Evolutionary conservation across 345 rosid species (phyloP).

Genomic region (Turnera subulata): DNA sequence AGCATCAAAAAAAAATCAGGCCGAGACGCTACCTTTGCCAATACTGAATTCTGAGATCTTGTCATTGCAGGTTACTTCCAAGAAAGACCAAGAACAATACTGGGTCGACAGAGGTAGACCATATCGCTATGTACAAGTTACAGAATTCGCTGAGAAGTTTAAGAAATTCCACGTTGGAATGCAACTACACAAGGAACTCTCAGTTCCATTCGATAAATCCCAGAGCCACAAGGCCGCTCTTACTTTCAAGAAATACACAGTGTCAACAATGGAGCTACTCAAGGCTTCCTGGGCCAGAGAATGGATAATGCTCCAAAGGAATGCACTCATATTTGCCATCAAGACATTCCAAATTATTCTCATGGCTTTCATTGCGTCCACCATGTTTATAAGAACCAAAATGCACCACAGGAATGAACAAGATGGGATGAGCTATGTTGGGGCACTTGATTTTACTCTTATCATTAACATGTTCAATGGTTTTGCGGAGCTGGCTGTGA

Average conservation of each 20-base stretch:
- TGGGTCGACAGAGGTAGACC: slow-evolving; percentile 61
- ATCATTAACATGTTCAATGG: slow-evolving; percentile 87
- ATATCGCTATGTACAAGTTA: slow-evolving; percentile 56
- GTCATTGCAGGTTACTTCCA: slow-evolving; percentile 67
- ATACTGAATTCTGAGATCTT: no score
- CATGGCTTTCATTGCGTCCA: slow-evolving; percentile 48
- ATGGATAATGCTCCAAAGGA: slow-evolving; percentile 62
- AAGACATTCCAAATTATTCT: slow-evolving; percentile 67
- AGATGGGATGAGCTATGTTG: slow-evolving; percentile 49
- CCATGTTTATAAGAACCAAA: slow-evolving; percentile 55
- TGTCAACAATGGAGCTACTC: slow-evolving; percentile 57
- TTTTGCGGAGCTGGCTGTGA: slow-evolving; percentile 66
- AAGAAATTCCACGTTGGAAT: slow-evolving; percentile 68
- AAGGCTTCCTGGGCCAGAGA: slow-evolving; percentile 78
- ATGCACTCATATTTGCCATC: slow-evolving; percentile 60
- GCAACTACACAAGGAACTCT: slow-evolving; percentile 46
- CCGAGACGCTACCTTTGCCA: no score
- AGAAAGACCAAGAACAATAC: slow-evolving; percentile 87
- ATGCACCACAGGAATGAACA: slow-evolving; percentile 54
- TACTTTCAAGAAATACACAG: slow-evolving; percentile 48
- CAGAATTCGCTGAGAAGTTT: slow-evolving; percentile 53
- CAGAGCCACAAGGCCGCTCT: slow-evolving; percentile 73
- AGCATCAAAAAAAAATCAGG: no score
- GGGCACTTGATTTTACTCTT: slow-evolving; percentile 56
- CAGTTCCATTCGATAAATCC: slow-evolving; percentile 53